These are phyloP conservation scores for Sclerotiophoma versabilis DNA, from an alignment of 2,329 filamentous ascomycete genomes.

Conservation along the genomic window DNA sequence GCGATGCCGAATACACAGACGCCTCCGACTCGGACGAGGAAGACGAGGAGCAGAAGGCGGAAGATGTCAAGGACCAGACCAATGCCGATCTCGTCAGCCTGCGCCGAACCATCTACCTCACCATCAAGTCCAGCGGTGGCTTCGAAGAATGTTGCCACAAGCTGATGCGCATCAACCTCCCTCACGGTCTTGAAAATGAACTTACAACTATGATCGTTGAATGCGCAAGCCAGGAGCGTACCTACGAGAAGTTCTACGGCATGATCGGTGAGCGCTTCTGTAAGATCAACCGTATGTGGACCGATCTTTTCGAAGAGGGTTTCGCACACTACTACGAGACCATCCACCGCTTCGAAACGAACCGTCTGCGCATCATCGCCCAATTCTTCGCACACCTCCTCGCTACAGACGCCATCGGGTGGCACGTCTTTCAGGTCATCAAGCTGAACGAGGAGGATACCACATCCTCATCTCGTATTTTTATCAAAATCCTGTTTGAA, in stretches of 20 bases:
- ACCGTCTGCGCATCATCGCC: constrained; percentile 91
- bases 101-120: constrained; percentile 92
- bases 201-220: constrained; percentile 97
- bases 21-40: constrained; percentile 76
- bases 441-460: constrained; percentile 97
- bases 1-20: constrained; percentile 72
- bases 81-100: constrained; percentile 96
- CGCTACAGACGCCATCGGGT: constrained; percentile 85
- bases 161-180: constrained; percentile 85
- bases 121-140: constrained; percentile 94
- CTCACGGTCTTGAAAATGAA: constrained; percentile 84
- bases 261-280: constrained; percentile 93
- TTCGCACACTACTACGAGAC: constrained; percentile 97
- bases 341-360: constrained; percentile 96
- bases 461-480: constrained; percentile 94
- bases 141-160: constrained; percentile 98
- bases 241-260: constrained; percentile 97
- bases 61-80: constrained; percentile 97
- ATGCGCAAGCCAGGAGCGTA: constrained; percentile 94
- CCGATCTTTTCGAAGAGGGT: constrained; percentile 85
- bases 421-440: constrained; percentile 85
- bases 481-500: constrained; percentile 97
- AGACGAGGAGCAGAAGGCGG: constrained; percentile 76
- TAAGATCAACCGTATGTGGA: constrained; percentile 95
- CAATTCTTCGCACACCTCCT: constrained; percentile 94